Base-by-base conservation (phyloP, 2,329 filamentous ascomycete genomes). In the Allantophomopsis lycopodina region DNA sequence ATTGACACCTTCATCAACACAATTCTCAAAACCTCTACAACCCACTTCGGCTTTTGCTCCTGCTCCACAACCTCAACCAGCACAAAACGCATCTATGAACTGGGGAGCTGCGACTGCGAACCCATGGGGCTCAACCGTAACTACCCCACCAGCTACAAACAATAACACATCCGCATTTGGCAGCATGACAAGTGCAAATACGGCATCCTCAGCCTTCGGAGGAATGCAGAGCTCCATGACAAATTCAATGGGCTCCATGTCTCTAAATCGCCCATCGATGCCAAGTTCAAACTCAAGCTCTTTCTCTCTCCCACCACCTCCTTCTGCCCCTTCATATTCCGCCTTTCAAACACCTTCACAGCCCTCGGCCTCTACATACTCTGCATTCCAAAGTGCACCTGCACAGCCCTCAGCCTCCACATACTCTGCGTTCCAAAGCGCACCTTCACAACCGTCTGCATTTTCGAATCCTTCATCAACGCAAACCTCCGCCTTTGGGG, bases 251-350 rank as follows among this genome's bases (percentile, higher is more conserved):
- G 23, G 23, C 7, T 28, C 23, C 11, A 28, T 28, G 23, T 66
- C 64, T 1, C 57, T 75, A 36, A 60, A 61, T 39, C 65, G 60
- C 36, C 58, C 62, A 39, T 62, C 60, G 2, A 42, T 53, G 11
- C 47, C 64, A 40, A 56, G 59, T 10, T 56, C 52, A 37, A 53
- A 44, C 8, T 53, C 35, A 44, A 53, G 42, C 4, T 64, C 68
- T 3, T 78, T 78, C 51, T 76, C 74, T 1, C 57, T 78, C 13
- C 64, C 74, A 6, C 73, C 73, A 4, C 71, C 73, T 1, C 66
- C 74, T 10, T 51, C 59, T 12, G 23, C 41, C 40, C 45, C 38
- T 2, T 34, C 32, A 34, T 34, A 14, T 8, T 34, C 32, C n/a
- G 32, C 32, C 13, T 15, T 34, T 48, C 39, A 13, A 50, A 49